Evolutionary conservation across 1,139 yeast genomes (phyloP).

Genomic region (Taphrina communis): DNA sequence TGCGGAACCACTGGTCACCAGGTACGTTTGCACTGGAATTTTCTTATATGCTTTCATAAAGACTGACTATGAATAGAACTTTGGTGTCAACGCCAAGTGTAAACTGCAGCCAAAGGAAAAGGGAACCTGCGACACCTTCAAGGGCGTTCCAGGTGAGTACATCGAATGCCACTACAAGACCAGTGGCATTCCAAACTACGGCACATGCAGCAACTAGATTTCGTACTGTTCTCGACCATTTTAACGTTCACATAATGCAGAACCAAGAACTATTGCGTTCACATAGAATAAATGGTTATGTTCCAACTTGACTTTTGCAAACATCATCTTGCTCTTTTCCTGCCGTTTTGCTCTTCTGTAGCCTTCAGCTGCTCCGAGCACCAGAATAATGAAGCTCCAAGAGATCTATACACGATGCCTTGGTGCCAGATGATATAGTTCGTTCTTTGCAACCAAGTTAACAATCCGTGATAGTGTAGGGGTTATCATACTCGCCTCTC

Average conservation of each 20-base stretch:
- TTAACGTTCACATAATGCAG: too few species aligned
- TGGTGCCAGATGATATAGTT: not conserved
- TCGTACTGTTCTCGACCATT: not conserved
- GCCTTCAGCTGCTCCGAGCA: too few species aligned
- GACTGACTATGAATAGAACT: conserved; percentile 10
- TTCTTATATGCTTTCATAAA: not conserved
- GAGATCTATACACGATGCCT: too few species aligned
- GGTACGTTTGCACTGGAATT: not conserved
- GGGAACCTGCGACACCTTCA: conserved; percentile 1
- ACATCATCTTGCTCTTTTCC: too few species aligned
- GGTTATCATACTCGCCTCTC: conserved; percentile 35
- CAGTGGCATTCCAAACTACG: not conserved
- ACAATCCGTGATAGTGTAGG: conserved; percentile 28
- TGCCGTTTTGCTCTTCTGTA: too few species aligned
- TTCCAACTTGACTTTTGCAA: too few species aligned
- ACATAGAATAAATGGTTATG: too few species aligned
- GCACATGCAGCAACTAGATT: not conserved
- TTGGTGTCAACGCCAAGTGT: conserved; percentile 17
- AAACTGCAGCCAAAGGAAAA: conserved; percentile 4
- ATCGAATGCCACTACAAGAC: conserved; percentile 11
- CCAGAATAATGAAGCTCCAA: too few species aligned
- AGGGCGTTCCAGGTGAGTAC: not conserved
- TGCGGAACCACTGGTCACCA: conserved; percentile 11
- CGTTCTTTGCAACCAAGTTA: not conserved
- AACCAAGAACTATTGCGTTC: too few species aligned